These are phyloP conservation scores for Quercus tomentella DNA, from an alignment of 331 rosid genomes.

Conservation along the genomic window DNA sequence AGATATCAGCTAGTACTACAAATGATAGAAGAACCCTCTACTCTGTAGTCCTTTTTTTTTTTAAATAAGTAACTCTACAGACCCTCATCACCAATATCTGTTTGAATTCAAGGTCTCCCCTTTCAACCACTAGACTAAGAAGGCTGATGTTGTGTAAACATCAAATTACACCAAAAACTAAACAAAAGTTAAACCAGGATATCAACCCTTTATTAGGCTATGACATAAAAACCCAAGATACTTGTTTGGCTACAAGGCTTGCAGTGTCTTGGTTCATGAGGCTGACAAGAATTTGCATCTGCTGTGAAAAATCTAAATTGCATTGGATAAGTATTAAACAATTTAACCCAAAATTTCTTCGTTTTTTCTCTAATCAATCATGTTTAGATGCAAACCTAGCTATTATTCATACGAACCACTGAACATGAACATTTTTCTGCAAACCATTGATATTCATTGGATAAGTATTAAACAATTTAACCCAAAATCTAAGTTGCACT, in stretches of 20 bases:
- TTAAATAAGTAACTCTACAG: no score
- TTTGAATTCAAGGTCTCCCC: no score
- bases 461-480: no score
- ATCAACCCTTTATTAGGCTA: neutral
- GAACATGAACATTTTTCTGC: neutral
- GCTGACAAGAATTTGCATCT: neutral
- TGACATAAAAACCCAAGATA: neutral
- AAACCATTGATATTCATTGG: no score
- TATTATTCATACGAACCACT: neutral
- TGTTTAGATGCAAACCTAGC: neutral
- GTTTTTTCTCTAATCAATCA: neutral
- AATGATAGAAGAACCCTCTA: no score
- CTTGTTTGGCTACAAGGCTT: neutral
- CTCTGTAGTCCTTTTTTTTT: no score
- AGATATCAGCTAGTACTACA: no score
- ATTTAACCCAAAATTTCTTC: neutral
- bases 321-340: neutral
- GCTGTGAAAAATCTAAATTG: neutral
- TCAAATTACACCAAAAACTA: neutral
- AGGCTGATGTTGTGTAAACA: neutral
- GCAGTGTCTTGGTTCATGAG: neutral
- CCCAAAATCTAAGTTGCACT: no score
- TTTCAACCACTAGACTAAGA: neutral
- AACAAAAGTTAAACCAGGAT: neutral
- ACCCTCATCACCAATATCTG: no score